Evolutionary conservation across 192 early-diverging fungal genomes (phyloP).

Genomic region (Chytriomyces confervae): DNA sequence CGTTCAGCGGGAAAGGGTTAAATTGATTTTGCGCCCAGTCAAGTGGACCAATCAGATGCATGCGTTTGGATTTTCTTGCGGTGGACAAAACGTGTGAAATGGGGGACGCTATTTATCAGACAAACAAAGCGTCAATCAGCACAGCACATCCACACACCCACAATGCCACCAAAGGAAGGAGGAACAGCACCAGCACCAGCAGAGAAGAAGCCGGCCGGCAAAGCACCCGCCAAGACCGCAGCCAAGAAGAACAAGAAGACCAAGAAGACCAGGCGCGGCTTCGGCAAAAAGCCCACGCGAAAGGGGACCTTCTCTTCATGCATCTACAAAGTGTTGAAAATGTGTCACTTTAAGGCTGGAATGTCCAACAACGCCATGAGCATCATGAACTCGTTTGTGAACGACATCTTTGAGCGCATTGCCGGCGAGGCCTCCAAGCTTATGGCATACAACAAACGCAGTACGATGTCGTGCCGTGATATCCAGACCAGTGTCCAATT

Average conservation of each 20-base stretch:
- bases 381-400: conserved; percentile 95
- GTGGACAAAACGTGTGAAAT: background rate
- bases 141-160: background rate
- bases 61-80: background rate
- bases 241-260: no score
- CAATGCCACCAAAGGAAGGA: conserved; percentile 61
- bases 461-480: conserved; percentile 92
- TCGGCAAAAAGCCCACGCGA: conserved; percentile 65
- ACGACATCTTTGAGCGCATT: conserved; percentile 97
- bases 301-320: conserved; percentile 93
- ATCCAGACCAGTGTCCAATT: conserved; percentile 81
- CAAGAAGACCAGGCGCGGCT: conserved; percentile 70
- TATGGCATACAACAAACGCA: conserved; percentile 90
- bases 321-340: conserved; percentile 96
- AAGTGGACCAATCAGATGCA: background rate
- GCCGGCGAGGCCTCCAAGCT: conserved; percentile 72
- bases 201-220: conserved; percentile 57
- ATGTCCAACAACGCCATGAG: conserved; percentile 99
- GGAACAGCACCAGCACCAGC: conserved; percentile 32
- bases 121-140: background rate
- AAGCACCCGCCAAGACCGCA: conserved; percentile 76
- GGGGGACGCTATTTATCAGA: background rate
- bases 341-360: conserved; percentile 94
- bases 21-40: no score
- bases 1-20: no score